These are phyloP conservation scores for Gastrolobium villosum DNA, from an alignment of 306 rosid species.

Conservation along the genomic window DNA sequence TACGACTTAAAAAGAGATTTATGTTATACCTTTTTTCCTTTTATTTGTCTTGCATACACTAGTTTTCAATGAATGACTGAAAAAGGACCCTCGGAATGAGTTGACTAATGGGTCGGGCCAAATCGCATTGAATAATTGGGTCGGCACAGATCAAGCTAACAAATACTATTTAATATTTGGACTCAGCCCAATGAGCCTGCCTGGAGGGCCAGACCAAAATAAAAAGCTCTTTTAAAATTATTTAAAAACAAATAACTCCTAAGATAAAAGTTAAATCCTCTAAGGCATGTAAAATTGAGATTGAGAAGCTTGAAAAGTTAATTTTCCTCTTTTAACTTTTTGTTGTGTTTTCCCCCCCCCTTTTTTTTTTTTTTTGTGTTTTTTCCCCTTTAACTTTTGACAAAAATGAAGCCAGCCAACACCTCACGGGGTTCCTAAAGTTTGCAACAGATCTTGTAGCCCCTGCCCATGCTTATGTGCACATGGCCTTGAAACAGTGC, in stretches of 20 bases:
- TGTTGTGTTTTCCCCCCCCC: constrained; percentile 28
- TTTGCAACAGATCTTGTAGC: constrained; percentile 53
- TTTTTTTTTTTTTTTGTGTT: constrained; percentile 37
- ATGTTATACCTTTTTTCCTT: no score
- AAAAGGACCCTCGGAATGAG: no score
- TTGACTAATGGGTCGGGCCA: no score
- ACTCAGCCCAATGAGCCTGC: background rate
- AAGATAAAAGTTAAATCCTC: no score
- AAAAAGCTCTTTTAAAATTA: background rate
- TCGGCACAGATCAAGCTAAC: no score
- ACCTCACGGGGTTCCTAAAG: constrained; percentile 46
- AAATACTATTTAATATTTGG: background rate
- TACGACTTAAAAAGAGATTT: no score
- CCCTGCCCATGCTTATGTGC: constrained; percentile 61
- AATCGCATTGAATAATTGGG: no score
- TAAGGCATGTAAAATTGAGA: background rate
- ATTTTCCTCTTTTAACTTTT: constrained; percentile 14
- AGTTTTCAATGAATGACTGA: no score
- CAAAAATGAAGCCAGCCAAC: constrained; percentile 41
- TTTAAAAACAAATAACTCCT: no score
- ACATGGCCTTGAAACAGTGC: constrained; percentile 54
- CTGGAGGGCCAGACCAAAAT: background rate
- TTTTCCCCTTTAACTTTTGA: constrained; percentile 33
- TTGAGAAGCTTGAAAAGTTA: constrained; percentile 8
- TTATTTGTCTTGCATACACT: no score